Base-by-base conservation (phyloP, 495 filamentous ascomycete genomes). In the Penicillium malachiteum region DNA sequence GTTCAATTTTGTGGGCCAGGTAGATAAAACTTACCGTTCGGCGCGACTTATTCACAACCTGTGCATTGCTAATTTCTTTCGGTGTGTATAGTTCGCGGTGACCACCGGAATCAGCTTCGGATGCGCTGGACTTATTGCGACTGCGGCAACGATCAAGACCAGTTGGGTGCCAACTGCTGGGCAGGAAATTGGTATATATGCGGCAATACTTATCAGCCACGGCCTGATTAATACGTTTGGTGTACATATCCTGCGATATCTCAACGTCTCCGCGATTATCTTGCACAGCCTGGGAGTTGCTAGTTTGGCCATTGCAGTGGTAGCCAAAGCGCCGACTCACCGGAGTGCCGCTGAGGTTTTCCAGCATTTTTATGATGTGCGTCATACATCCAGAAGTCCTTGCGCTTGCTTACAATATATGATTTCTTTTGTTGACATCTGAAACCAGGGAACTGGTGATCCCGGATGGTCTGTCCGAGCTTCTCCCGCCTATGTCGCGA, bases 281-380 rank as follows among this genome's bases (percentile, higher is more conserved):
- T 41, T 41, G 38, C 38, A 41, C 38, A 41, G 38, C 16, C 38
- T 41, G n/a, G 38, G 38, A 41, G 38, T 41, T 41, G 38, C 38
- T 41, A 41, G 38, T 41, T 14, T 41, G 38, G 38, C 38, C 13
- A 41, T 41, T 41, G 38, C 38, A 41, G 38, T 41, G 38, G 38
- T 41, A 41, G 38, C 38, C 1, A 41, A 41, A 16, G 38, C 38
- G 38, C 38, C 38, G 38, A 41, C 38, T 41, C 38, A 41, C 13
- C 38, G 13, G 38, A 41, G 38, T 14, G 38, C 38, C 13, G 38
- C 38, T 41, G 38, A 41, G 38, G 38, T 41, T 41, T 41, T 41
- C 38, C 38, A 41, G 38, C 38, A 41, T 41, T 41, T 41, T 7
- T 41, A 41, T 16, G 38, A 41, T 14, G 38, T 41, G 38, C 38